Evolutionary conservation across 1,139 yeast genomes (phyloP), one percentile per base, ranked within the genome.

Genomic region (Diutina sp.): DNA sequence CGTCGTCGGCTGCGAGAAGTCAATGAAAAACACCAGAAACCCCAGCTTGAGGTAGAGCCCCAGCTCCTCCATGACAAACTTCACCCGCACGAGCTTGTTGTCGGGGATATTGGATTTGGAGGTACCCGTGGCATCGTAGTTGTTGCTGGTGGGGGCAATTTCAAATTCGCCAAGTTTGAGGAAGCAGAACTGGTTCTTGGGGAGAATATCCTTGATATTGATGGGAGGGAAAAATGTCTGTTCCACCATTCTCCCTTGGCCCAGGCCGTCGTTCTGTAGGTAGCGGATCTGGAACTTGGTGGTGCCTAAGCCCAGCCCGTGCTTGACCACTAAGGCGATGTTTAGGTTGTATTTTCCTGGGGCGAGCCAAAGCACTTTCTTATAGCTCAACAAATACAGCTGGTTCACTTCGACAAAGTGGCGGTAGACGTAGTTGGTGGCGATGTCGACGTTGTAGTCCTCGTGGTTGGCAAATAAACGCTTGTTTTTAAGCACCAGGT

Each of bases 301-400:
- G 9, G 86, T 82, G 1, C 86, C 86, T 32, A 83, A 65, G 0
- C 87, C 87, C 60, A 74, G 72, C 0, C 83, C 81, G 55, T 72
- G 73, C 55, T 78, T 77, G n/a, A 81, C 70, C 4, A 79, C 77
- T 21, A 83, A 63, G 0, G 83, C 86, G 54, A 83, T 72, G 59
- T 76, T 75, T 25, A 77, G 66, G 59, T 79, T 80, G 64, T 83
- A 83, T 4, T 63, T 62, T 1, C 85, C 87, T 0, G 80, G 77
- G 0, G 82, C 70, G n/a, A 83, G 63, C 72, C 77, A 73, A 7
- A 82, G 63, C 0, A 68, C 64, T 58, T 79, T 79, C n/a, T 69
- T 62, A 61, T 77, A 82, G 12, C 79, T 73, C 38, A 83, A 69
- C 28, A 80, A 65, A 62, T 81, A 79, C 0, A 84, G 77, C 57